phyloP scores from a whole-genome alignment of 768 basidiomycete species.

The Lentinula sp. region DNA sequence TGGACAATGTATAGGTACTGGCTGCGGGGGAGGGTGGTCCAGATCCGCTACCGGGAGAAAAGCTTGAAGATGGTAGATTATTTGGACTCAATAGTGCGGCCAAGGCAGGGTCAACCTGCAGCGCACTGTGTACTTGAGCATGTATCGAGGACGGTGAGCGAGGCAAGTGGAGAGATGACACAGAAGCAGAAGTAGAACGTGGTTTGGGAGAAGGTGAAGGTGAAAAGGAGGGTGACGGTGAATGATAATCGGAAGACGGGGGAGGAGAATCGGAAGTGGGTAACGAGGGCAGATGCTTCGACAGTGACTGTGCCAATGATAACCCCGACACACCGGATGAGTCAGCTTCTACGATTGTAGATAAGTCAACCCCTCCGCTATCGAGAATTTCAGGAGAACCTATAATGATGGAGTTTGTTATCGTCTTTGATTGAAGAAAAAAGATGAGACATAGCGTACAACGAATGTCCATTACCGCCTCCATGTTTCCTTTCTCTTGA shows the following conservation, averaged over 20 bases:
- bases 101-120: constrained; percentile 1
- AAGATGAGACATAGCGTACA: not conserved
- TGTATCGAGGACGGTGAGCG: constrained; percentile 1
- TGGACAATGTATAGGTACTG: not conserved
- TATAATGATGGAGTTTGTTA: not conserved
- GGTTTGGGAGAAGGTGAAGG: not conserved
- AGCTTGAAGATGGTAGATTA: not conserved
- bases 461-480: not conserved
- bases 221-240: not conserved
- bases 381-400: not conserved
- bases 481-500: not conserved
- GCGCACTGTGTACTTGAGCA: not conserved
- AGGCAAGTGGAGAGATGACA: not conserved
- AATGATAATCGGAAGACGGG: not conserved
- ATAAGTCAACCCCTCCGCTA: not conserved
- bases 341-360: constrained; percentile 6
- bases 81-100: constrained; percentile 2
- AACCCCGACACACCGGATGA: not conserved
- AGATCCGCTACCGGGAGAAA: not conserved
- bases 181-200: not conserved
- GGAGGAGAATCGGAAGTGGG: constrained; percentile 1
- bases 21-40: not conserved
- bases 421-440: not conserved
- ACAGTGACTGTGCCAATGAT: not conserved
- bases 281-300: not conserved